Evolutionary conservation across 164 flowering plant genomes (phyloP).

Genomic region (Chloranthus sessilifolius): DNA sequence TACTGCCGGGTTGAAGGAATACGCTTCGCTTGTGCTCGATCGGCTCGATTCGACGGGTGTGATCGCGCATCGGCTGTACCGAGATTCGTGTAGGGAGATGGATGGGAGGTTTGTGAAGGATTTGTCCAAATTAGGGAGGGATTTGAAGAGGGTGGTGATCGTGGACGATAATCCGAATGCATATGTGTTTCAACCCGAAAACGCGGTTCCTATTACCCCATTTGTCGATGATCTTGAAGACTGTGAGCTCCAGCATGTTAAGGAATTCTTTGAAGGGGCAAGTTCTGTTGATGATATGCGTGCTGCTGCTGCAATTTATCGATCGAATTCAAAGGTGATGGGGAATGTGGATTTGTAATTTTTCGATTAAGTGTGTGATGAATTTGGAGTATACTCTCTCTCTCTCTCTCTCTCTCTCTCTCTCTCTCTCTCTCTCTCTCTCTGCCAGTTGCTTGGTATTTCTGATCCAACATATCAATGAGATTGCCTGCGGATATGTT

Average conservation of each 20-base stretch:
- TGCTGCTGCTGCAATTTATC: conserved; percentile 51
- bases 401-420: too few relatives aligned
- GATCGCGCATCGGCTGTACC: conserved; percentile 62
- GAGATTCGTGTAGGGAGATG: conserved; percentile 64
- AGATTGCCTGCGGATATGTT: too few relatives aligned
- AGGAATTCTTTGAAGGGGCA: conserved; percentile 36
- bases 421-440: too few relatives aligned
- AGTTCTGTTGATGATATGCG: conserved; percentile 57
- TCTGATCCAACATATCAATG: too few relatives aligned
- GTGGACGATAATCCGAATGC: conserved; percentile 84
- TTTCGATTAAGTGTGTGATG: too few relatives aligned
- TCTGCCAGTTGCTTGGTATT: too few relatives aligned
- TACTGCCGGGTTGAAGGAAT: conserved; percentile 77
- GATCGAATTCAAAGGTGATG: too few relatives aligned
- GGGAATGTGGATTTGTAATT: too few relatives aligned
- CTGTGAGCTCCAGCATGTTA: conserved; percentile 47
- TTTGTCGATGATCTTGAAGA: conserved; percentile 57
- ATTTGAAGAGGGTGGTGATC: conserved; percentile 53
- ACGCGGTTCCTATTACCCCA: conserved; percentile 60
- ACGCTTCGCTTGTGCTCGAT: conserved; percentile 72
- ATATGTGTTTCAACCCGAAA: conserved; percentile 54
- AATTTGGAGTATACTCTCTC: too few relatives aligned
- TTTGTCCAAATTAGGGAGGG: conserved; percentile 64
- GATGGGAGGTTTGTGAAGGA: conserved; percentile 79
- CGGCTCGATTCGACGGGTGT: conserved; percentile 38